Base-by-base conservation (phyloP, 192 early-diverging fungal genomes). In the Podila clonocystis region DNA sequence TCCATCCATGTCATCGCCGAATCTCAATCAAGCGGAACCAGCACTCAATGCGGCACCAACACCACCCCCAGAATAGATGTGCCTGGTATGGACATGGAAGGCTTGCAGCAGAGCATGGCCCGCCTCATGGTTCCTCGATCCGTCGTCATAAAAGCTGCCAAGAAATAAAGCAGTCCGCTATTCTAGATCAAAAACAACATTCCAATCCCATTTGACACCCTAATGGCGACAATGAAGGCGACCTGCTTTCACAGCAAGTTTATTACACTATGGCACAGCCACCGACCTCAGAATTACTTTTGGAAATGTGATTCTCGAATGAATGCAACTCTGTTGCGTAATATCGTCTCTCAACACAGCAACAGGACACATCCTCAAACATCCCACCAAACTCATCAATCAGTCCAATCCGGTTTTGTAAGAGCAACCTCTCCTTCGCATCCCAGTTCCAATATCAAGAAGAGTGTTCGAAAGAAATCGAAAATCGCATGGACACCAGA, bases 401-500 rank as follows among this genome's bases (percentile, higher is more conserved):
- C 41, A 45, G 0, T 15, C 41, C 41, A 15, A 17, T 45, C 28
- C 5, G 26, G 8, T 28, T 2, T 29, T 31, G 17, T 5, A 7
- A 5, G 1, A 34, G 33, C 33, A 22, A 52, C 48, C 9, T 12
- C 59, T 9, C 9, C 49, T 38, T n/a, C 2, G 13, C 48, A 33
- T 4, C 30, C 28, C 2, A 17, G 50, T 12, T 26, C 70, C 34
- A 49, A 0, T 4, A 17, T 26, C 41, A 45, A 17, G 15, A 72
- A 74, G 57, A 24, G 19, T 58, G 9, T n/a, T 33, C 61, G 66
- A 5, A 75, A 75, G 24, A 58, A 60, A n/a, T 11, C 15, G 9
- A 68, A 63, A 1, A 9, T 49, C 6, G 67, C 55, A 4, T 76
- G 74, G 74, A 76, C 60, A 2, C 63, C 67, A 11, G 67, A 76